Percentiles rank a stretch among this genome's conserved stretches.
These are phyloP conservation scores for Schizopora paradoxa DNA, from an alignment of 1,284 basidiomycete genomes.

Conservation along the genomic window DNA sequence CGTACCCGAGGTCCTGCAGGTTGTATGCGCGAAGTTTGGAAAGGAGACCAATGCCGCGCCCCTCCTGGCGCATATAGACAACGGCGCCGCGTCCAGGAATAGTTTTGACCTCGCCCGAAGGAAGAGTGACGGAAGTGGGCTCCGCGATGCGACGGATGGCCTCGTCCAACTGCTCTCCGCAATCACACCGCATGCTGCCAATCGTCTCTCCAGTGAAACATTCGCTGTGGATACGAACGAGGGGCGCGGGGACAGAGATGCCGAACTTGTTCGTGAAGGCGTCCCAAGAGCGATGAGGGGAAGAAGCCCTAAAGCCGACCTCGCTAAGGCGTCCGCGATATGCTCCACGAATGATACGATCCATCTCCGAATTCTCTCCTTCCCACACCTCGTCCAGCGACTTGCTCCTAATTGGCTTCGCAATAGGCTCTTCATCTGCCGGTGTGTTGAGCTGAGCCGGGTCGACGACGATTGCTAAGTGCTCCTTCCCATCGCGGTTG, in stretches of 20 bases:
- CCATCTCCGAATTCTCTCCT: slow-evolving; percentile 86
- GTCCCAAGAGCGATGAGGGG: slow-evolving; percentile 32
- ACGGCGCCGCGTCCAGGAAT: slow-evolving; percentile 89
- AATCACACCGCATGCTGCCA: slow-evolving; percentile 98
- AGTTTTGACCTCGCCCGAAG: slow-evolving; percentile 29
- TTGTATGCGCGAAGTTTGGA: slow-evolving; percentile 99
- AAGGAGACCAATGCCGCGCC: slow-evolving; percentile 94
- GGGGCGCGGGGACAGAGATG: slow-evolving; percentile 55
- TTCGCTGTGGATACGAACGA: slow-evolving; percentile 96
- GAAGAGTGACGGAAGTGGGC: slow-evolving; percentile 45
- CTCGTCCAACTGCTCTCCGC: slow-evolving; percentile 97
- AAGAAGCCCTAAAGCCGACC: slow-evolving; percentile 48
- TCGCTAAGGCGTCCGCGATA: slow-evolving; percentile 82
- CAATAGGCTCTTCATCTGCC: slow-evolving; percentile 32
- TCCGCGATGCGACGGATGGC: slow-evolving; percentile 88
- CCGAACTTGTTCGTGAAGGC: slow-evolving; percentile 24
- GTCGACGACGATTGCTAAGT: slow-evolving; percentile 96
- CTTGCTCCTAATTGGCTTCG: slow-evolving; percentile 69
- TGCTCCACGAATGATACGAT: slow-evolving; percentile 90
- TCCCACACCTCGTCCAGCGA: slow-evolving; percentile 86
- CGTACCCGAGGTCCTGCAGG: slow-evolving; percentile 95
- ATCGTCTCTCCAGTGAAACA: slow-evolving; percentile 99
- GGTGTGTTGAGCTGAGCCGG: slow-evolving; percentile 66
- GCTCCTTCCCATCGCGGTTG: slow-evolving; percentile 87
- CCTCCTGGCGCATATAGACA: slow-evolving; percentile 96